Conservation (phyloP, 2,329 filamentous ascomycete genomes). For the Aureobasidium melanogenum region DNA sequence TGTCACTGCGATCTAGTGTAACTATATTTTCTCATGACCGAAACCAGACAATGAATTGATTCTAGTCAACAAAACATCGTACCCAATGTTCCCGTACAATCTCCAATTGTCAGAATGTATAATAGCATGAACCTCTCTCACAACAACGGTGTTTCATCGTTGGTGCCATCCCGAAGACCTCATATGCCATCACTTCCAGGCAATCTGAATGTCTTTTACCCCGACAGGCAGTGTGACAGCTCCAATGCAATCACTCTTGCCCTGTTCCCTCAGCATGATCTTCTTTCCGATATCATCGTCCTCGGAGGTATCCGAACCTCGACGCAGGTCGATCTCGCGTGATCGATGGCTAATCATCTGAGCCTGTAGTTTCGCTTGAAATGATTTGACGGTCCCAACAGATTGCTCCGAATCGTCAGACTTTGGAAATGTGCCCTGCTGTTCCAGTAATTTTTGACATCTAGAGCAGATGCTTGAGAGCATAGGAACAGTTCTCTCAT, state of each 20-base stretch:
- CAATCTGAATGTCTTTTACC: background rate
- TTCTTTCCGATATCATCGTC: background rate
- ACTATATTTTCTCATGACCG: background rate
- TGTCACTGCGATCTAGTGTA: background rate
- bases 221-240: background rate
- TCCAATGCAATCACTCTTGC: background rate
- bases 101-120: background rate
- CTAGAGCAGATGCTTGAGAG: background rate
- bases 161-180: background rate
- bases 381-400: background rate
- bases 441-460: background rate
- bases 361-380: background rate
- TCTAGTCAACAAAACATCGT: background rate
- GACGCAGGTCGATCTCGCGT: background rate
- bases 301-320: background rate
- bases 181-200: background rate
- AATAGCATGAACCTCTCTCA: background rate
- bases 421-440: background rate
- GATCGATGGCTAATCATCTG: background rate
- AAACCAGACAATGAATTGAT: background rate
- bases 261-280: background rate
- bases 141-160: background rate
- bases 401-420: background rate
- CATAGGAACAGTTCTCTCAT: background rate
- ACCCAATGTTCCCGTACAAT: background rate